These are phyloP conservation scores for Carex cristatella DNA, from an alignment of 176 grass and related monocot species.

Conservation along the genomic window DNA sequence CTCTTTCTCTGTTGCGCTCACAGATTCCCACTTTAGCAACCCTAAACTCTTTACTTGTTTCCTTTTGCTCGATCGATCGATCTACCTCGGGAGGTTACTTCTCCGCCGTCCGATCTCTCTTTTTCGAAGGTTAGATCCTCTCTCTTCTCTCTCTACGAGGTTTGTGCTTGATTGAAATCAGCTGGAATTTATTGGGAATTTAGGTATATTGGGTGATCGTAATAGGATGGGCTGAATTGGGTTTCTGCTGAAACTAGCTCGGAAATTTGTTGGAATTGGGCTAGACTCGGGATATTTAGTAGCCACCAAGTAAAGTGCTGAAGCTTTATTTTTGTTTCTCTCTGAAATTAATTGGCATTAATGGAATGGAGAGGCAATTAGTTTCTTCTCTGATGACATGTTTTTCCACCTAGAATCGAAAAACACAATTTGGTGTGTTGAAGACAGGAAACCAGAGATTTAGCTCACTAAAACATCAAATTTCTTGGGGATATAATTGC, in stretches of 20 bases:
- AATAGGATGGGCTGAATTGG: neutral
- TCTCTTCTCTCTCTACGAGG: neutral
- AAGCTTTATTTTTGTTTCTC: neutral
- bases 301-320: neutral
- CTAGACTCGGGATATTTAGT: neutral
- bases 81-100: neutral
- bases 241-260: conserved; percentile 1
- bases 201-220: neutral
- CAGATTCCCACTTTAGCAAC: conserved; percentile 11
- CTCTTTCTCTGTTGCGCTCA: neutral
- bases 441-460: neutral
- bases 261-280: neutral
- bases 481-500: neutral
- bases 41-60: conserved; percentile 10
- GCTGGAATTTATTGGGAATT: conserved; percentile 4
- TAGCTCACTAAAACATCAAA: neutral
- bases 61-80: conserved; percentile 4
- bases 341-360: neutral
- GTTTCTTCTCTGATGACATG: neutral
- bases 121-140: conserved; percentile 23
- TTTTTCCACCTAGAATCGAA: neutral
- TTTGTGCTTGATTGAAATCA: neutral
- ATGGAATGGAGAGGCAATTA: neutral
- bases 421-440: neutral
- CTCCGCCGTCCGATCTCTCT: conserved; percentile 9